Evolutionary conservation across 2,329 filamentous ascomycete species (phyloP).

Genomic region (Diaporthe batatas): DNA sequence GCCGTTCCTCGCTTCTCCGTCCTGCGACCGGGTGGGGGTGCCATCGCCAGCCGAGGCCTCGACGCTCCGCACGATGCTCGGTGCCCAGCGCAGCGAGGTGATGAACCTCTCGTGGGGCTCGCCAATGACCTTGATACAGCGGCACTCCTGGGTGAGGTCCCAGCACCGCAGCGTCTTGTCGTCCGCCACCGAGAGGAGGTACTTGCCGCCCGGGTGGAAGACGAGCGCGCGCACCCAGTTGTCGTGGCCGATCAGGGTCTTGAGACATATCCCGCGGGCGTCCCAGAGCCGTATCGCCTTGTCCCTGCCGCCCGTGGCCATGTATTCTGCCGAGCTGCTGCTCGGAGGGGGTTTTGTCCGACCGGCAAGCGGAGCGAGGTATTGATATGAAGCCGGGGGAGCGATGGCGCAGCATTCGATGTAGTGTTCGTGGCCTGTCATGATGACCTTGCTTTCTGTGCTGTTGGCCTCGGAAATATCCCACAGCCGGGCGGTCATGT

Average conservation of each 20-base stretch:
- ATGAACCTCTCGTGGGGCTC: conserved; percentile 88
- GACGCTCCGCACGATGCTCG: conserved; percentile 70
- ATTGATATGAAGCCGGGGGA: conserved; percentile 81
- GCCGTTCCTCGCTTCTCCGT: conserved; percentile 54
- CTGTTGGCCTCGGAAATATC: conserved; percentile 77
- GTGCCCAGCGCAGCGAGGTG: conserved; percentile 89
- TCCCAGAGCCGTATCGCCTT: conserved; percentile 94
- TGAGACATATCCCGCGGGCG: conserved; percentile 84
- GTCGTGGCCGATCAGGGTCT: conserved; percentile 87
- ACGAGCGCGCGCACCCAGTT: conserved; percentile 91
- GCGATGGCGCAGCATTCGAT: conserved; percentile 91
- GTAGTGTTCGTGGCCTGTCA: conserved; percentile 88
- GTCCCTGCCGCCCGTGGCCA: conserved; percentile 90
- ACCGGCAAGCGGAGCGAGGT: conserved; percentile 82
- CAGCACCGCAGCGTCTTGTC: conserved; percentile 95
- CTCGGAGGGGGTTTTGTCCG: conserved; percentile 84
- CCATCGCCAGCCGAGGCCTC: conserved; percentile 56
- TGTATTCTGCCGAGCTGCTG: conserved; percentile 84
- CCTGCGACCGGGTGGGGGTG: conserved; percentile 37
- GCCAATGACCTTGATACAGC: conserved; percentile 84
- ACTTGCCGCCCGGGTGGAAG: conserved; percentile 94
- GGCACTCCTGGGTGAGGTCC: conserved; percentile 91
- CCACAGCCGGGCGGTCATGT: conserved; percentile 86
- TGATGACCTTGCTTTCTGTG: conserved; percentile 80
- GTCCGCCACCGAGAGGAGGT: conserved; percentile 86